phyloP scores from a whole-genome alignment of 495 filamentous ascomycete genomes.

The Xylaria venustula region DNA sequence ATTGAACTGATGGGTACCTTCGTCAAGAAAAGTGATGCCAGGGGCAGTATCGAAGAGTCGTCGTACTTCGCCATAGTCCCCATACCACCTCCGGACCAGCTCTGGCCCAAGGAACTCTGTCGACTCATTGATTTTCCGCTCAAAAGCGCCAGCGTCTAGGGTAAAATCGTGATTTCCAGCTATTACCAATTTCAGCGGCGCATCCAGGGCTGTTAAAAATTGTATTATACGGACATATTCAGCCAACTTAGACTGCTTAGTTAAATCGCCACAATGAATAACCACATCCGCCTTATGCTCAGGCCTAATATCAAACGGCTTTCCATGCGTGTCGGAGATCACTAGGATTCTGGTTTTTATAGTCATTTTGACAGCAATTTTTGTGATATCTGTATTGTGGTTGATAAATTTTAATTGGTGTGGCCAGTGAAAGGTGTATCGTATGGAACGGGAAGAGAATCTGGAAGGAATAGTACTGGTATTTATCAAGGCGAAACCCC shows the following conservation, averaged over 20 bases:
- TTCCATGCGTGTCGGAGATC: conserved; percentile 64
- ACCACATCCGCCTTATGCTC: conserved; percentile 54
- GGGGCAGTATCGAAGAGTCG: conserved; percentile 39
- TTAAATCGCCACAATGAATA: conserved; percentile 75
- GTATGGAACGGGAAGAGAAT: too few species aligned
- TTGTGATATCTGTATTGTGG: too few species aligned
- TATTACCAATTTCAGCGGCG: conserved; percentile 75
- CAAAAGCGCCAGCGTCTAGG: conserved; percentile 54
- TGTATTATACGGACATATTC: conserved; percentile 54
- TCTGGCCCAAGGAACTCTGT: conserved; percentile 11
- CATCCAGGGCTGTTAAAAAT: conserved; percentile 55
- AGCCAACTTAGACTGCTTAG: conserved; percentile 54
- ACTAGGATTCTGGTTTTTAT: conserved; percentile 24
- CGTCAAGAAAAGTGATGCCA: conserved; percentile 65
- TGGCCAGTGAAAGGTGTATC: too few species aligned
- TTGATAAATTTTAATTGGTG: too few species aligned
- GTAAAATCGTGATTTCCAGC: conserved; percentile 80
- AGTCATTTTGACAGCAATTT: too few species aligned
- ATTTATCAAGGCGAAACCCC: too few species aligned
- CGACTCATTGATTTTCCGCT: conserved; percentile 13
- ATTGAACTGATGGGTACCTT: conserved; percentile 57
- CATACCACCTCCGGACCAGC: conserved; percentile 20
- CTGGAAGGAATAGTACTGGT: too few species aligned
- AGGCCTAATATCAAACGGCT: background rate
- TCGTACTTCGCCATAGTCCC: conserved; percentile 22